Evolutionary conservation across 345 rosid genomes (phyloP).

Genomic region (Theobroma cacao): DNA sequence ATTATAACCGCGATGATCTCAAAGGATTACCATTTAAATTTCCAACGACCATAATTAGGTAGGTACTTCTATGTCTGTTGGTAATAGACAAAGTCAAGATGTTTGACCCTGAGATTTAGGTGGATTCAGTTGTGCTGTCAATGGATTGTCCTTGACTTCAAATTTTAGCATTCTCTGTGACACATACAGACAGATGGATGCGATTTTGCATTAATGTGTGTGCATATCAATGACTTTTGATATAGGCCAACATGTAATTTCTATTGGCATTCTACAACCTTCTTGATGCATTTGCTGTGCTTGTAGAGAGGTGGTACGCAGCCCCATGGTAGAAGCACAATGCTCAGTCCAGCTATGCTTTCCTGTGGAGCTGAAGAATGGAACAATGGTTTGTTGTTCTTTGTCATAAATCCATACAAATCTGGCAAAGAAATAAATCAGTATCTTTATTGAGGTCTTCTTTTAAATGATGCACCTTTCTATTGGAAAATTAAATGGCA

Average conservation of each 20-base stretch:
- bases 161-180: background rate
- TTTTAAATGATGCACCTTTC: slow-evolving; percentile 26
- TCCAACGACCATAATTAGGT: slow-evolving; percentile 69
- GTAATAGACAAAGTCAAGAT: background rate
- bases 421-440: slow-evolving; percentile 2
- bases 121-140: background rate
- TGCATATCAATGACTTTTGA: background rate
- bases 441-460: background rate
- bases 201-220: background rate
- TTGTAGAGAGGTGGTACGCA: slow-evolving; percentile 72
- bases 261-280: background rate
- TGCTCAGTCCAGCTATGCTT: slow-evolving; percentile 92
- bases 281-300: background rate
- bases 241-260: background rate
- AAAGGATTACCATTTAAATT: slow-evolving; percentile 84
- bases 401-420: background rate
- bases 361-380: slow-evolving; percentile 89
- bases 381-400: slow-evolving; percentile 60
- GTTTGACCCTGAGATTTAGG: background rate
- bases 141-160: background rate
- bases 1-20: slow-evolving; percentile 72
- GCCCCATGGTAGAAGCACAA: slow-evolving; percentile 94
- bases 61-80: slow-evolving; percentile 20
- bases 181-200: background rate
- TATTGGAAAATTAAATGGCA: slow-evolving; percentile 26